These are phyloP conservation scores for Fusarium mangiferae DNA, from an alignment of 2,329 filamentous ascomycete species.

Conservation along the genomic window DNA sequence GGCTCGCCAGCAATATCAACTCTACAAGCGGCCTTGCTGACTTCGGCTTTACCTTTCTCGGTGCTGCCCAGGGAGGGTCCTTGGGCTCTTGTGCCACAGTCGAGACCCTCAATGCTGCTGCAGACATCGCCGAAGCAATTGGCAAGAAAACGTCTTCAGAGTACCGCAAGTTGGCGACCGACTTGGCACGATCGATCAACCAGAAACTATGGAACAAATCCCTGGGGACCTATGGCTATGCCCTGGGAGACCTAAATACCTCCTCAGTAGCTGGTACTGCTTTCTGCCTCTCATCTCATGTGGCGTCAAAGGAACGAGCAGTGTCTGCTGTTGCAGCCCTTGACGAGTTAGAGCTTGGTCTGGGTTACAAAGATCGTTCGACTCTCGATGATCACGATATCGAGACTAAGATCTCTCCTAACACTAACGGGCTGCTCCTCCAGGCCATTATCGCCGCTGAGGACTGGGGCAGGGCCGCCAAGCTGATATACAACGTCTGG, in stretches of 20 bases:
- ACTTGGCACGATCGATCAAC: background rate
- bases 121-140: constrained; percentile 5
- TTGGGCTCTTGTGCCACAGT: constrained; percentile 6
- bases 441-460: background rate
- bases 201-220: constrained; percentile 7
- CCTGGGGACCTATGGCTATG: constrained; percentile 5
- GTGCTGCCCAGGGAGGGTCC: background rate
- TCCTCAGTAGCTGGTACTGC: constrained; percentile 4
- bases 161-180: background rate
- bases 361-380: constrained; percentile 6
- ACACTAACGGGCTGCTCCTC: constrained; percentile 6
- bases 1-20: constrained; percentile 1
- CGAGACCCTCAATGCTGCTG: background rate
- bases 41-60: background rate
- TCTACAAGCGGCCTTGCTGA: background rate
- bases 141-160: background rate
- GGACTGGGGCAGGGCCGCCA: background rate
- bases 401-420: constrained; percentile 4
- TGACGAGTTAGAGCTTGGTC: background rate
- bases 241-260: background rate
- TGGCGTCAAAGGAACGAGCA: background rate
- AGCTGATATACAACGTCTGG: constrained; percentile 6
- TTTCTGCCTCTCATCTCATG: background rate
- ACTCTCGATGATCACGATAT: background rate
- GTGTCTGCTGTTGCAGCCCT: background rate